phyloP scores from a whole-genome alignment of 768 basidiomycete species.

The Lentinula sp. region DNA sequence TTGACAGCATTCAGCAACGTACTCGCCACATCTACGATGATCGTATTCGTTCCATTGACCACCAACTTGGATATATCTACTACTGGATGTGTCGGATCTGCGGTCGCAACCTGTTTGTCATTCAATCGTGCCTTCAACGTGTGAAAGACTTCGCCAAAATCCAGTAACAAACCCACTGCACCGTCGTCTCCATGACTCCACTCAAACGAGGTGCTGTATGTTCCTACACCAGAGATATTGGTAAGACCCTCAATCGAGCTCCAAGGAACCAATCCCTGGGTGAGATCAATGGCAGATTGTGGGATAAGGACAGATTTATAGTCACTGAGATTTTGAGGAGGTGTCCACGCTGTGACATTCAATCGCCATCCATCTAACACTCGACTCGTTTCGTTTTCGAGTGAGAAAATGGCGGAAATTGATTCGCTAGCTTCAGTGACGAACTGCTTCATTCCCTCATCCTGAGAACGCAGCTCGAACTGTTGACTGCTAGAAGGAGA shows the following conservation, averaged over 20 bases:
- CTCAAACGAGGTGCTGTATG: slow-evolving; percentile 9
- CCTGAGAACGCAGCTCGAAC: slow-evolving; percentile 6
- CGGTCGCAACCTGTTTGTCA: slow-evolving; percentile 9
- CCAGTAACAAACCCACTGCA: slow-evolving; percentile 8
- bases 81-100: slow-evolving; percentile 8
- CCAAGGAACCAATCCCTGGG: slow-evolving; percentile 11
- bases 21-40: slow-evolving; percentile 10
- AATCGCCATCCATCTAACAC: slow-evolving; percentile 9
- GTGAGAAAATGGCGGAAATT: slow-evolving; percentile 7
- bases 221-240: slow-evolving; percentile 11
- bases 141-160: slow-evolving; percentile 12
- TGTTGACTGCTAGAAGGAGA: neutral
- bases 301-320: slow-evolving; percentile 9
- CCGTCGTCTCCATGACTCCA: slow-evolving; percentile 8
- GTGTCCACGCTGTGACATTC: slow-evolving; percentile 12
- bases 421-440: slow-evolving; percentile 2
- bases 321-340: slow-evolving; percentile 9
- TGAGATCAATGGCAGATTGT: slow-evolving; percentile 9
- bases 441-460: slow-evolving; percentile 6
- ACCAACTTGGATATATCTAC: slow-evolving; percentile 11
- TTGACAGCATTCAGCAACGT: slow-evolving; percentile 12
- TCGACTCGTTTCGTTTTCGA: slow-evolving; percentile 6
- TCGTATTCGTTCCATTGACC: slow-evolving; percentile 5
- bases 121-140: slow-evolving; percentile 12
- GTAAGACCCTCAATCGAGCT: slow-evolving; percentile 5